Evolutionary conservation across 2,329 filamentous ascomycete species (phyloP), one percentile per base, ranked within the genome.

Genomic region (Coniochaeta sp.): DNA sequence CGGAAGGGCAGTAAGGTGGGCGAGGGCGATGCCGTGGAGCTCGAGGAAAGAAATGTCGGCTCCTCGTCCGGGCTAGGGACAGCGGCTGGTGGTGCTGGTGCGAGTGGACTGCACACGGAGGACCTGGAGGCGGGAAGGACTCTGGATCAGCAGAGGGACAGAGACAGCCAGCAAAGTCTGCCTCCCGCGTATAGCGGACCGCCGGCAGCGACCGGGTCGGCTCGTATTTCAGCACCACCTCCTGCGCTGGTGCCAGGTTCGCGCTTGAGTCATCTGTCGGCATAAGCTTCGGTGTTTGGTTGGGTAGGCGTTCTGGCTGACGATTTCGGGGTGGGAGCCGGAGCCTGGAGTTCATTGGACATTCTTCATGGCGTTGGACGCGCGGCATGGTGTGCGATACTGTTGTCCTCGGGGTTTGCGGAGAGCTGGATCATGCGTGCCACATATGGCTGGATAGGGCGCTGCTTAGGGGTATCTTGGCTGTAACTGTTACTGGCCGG

Each of bases 1-100:
- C 22, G 30, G 22, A 26, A 30, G 18, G 18, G 16, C 2, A 28
- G 47, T 18, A 48, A 48, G 27, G n/a, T 48, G n/a, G 54, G 51
- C n/a, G 53, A 57, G 27, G 60, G 49, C 8, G 26, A 30, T 28
- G 24, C 9, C 5, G 24, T 51, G 4, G 49, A 33, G 38, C 16
- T 31, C n/a, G 20, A 51, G 30, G 18, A 12, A 12, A n/a, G 49
- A n/a, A n/a, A n/a, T n/a, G n/a, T n/a, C n/a, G n/a, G 3, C 14
- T 33, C 28, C 33, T 46, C 35, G 38, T 6, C 20, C 45, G 9
- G 28, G 45, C 14, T 28, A 24, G 13, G 45, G 28, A 48, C 30
- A n/a, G n/a, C n/a, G n/a, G n/a, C 26, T n/a, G 18, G 45, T 4
- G 6, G 9, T 13, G 18, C 4, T 18, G 45, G 27, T 18, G 14